phyloP scores from a whole-genome alignment of 2,329 filamentous ascomycete species.

The Fusarium stilboides region DNA sequence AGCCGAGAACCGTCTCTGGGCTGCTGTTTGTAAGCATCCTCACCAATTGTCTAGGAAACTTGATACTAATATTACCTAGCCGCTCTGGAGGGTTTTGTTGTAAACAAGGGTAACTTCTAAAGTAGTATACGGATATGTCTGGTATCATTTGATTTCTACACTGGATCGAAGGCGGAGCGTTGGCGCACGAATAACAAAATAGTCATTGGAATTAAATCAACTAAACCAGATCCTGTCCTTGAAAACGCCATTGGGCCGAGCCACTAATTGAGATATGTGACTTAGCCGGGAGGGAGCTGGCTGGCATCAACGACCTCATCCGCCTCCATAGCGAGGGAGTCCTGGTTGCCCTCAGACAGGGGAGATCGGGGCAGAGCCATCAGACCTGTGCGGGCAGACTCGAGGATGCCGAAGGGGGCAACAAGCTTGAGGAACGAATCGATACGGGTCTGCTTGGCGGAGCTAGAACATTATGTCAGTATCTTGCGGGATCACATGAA shows the following conservation, averaged over 20 bases:
- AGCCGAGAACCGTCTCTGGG: conserved; percentile 95
- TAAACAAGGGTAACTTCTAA: conserved; percentile 88
- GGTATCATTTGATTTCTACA: conserved; percentile 34
- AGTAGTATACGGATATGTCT: conserved; percentile 4
- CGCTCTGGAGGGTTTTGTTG: conserved; percentile 88
- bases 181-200: conserved; percentile 49
- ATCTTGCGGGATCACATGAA: not conserved
- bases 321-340: conserved; percentile 83
- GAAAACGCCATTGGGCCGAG: conserved; percentile 48
- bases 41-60: not conserved
- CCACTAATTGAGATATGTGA: conserved; percentile 31
- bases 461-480: conserved; percentile 65
- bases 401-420: conserved; percentile 93
- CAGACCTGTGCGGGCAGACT: conserved; percentile 94
- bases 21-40: conserved; percentile 77
- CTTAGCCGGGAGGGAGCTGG: conserved; percentile 90
- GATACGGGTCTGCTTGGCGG: conserved; percentile 92
- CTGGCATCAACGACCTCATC: conserved; percentile 96
- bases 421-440: conserved; percentile 98
- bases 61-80: conserved; percentile 61
- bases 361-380: conserved; percentile 98
- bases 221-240: conserved; percentile 49
- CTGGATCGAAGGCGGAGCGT: conserved; percentile 36
- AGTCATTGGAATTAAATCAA: conserved; percentile 50
- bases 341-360: conserved; percentile 80